Conservation (phyloP, 768 basidiomycete species). For the Termitomyces titanicus region DNA sequence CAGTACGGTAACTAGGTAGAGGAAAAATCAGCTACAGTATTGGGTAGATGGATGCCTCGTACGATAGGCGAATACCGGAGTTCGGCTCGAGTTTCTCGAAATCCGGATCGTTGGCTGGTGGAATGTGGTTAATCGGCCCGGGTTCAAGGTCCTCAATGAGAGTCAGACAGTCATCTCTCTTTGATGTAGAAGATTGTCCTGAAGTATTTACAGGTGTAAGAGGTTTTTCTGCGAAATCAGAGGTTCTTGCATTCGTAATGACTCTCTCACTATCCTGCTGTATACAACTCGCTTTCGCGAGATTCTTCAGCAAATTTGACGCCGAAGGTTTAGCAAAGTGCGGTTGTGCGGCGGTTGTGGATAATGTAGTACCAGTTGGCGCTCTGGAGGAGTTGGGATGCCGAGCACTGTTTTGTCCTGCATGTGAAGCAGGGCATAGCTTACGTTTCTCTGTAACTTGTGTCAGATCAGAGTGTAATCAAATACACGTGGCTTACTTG, state of each 20-base stretch:
- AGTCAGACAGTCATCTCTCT: slow-evolving; percentile 60
- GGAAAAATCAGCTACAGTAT: not conserved
- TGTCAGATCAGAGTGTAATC: slow-evolving; percentile 1
- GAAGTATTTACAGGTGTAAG: slow-evolving; percentile 10
- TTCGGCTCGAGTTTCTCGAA: slow-evolving; percentile 88
- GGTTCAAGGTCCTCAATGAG: slow-evolving; percentile 73
- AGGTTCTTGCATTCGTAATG: slow-evolving; percentile 20
- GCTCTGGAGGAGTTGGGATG: slow-evolving; percentile 1
- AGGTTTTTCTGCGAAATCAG: slow-evolving; percentile 35
- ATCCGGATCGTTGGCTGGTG: slow-evolving; percentile 67
- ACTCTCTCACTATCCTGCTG: slow-evolving; percentile 11
- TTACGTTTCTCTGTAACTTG: slow-evolving; percentile 38
- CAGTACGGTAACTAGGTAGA: slow-evolving; percentile 56
- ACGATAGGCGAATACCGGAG: slow-evolving; percentile 84
- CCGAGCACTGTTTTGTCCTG: not conserved
- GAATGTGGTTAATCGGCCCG: slow-evolving; percentile 74
- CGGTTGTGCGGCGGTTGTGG: not conserved
- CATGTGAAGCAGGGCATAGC: slow-evolving; percentile 22
- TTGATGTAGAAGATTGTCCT: slow-evolving; percentile 13
- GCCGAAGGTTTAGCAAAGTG: slow-evolving; percentile 36
- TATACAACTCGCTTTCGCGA: slow-evolving; percentile 33
- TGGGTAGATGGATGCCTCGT: slow-evolving; percentile 26
- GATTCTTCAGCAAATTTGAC: slow-evolving; percentile 51
- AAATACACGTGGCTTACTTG: slow-evolving; percentile 40
- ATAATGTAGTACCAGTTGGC: not conserved